Base-by-base conservation (phyloP, 768 basidiomycete genomes). In the Suillus occidentalis region DNA sequence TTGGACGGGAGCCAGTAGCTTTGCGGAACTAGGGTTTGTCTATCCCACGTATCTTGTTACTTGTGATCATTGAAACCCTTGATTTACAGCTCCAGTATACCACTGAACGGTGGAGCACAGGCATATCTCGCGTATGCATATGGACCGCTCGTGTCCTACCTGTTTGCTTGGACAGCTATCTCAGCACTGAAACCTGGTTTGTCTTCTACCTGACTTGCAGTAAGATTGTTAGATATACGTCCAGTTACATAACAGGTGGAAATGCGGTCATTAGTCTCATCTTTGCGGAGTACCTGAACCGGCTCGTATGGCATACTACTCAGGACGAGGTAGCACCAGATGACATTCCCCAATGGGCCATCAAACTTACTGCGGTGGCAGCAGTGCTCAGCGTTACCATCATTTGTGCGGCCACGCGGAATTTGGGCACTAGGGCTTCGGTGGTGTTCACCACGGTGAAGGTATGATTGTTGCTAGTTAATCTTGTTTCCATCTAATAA, bases 1-100 rank as follows among this genome's bases (percentile, higher is more conserved):
- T 7, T 98, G 96, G 97, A 97, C 97, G 4, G 97, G 97, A 22
- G 95, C 94, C 34, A 95, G 92, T 75, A 95, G 92, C 73, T 97
- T 89, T 73, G 94, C 94, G 10, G 95, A 97, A 76, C 81, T 97
- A 64, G 97, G 96, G 60, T 89, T 89, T 50, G 91, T 18, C 77
- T 55, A 9, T 45, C 20, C 37, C 47, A 2, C 14, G 20, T 57
- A 0, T n/a, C 8, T 40, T 3, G 12, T 31, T 56, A 4, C 6
- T 16, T 10, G 25, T 12, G 6, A 22, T 40, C 3, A 2, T 25
- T 57, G 25, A 66, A 60, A 20, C 31, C 31, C n/a, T 39, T 6
- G 52, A 20, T 10, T 18, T 43, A 25, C 18, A 76, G 75, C 40
- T 77, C 75, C 22, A 77, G 76, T 52, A 76, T 76, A 69, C 75